phyloP scores from a whole-genome alignment of 352 stramenopile genomes.

The Phytophthora sp. region DNA sequence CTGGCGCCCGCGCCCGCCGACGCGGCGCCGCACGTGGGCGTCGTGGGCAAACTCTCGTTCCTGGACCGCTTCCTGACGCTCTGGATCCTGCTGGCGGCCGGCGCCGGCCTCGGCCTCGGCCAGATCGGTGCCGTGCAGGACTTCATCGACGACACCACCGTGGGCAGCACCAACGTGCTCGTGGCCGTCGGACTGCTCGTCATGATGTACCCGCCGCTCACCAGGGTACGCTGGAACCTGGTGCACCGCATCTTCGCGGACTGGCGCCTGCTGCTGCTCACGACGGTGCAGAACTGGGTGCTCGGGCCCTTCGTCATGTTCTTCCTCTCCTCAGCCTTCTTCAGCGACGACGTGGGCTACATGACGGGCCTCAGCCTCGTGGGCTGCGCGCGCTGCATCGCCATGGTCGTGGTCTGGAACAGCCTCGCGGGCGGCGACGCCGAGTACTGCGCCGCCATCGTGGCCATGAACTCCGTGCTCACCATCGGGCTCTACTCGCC shows the following conservation, averaged over 20 bases:
- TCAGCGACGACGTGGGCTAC: constrained; percentile 53
- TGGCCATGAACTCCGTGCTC: constrained; percentile 71
- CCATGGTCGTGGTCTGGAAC: constrained; percentile 84
- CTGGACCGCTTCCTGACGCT: constrained; percentile 54
- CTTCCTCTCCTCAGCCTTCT: constrained; percentile 50
- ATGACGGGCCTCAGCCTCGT: constrained; percentile 67
- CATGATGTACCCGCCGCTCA: constrained; percentile 66
- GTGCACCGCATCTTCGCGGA: constrained; percentile 51
- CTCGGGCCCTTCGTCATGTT: constrained; percentile 64
- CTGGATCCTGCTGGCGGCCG: constrained; percentile 53
- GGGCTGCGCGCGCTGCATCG: constrained; percentile 68
- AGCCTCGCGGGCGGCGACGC: constrained; percentile 56
- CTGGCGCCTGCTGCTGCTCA: constrained; percentile 57
- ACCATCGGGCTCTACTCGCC: constrained; percentile 70
- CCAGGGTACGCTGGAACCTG: constrained; percentile 61
- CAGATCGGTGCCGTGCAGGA: constrained; percentile 38
- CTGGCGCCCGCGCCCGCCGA: too few relatives aligned
- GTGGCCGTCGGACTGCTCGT: constrained; percentile 57
- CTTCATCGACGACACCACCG: constrained; percentile 53
- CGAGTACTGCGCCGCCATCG: constrained; percentile 70
- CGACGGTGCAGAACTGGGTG: constrained; percentile 63
- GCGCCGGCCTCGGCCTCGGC: constrained; percentile 36
- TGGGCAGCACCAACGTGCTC: constrained; percentile 55
- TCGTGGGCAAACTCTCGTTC: constrained; percentile 34
- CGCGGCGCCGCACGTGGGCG: background rate